These are phyloP conservation scores for Dianthus caryophyllus DNA, from an alignment of 148 eudicot species.

Conservation along the genomic window DNA sequence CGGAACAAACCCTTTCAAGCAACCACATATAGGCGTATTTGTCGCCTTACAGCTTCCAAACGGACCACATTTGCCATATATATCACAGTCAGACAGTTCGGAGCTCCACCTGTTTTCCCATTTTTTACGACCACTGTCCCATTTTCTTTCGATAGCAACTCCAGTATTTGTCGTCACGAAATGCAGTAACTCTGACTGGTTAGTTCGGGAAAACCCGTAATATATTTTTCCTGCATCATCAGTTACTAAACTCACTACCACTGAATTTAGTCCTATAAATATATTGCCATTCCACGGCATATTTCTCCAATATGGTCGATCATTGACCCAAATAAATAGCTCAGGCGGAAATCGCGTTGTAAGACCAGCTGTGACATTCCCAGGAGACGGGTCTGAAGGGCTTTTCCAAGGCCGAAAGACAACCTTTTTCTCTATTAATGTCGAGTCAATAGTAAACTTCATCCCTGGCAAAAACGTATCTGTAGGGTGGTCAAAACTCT, in stretches of 20 bases:
- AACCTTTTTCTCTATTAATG: background rate
- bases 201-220: conserved; percentile 8
- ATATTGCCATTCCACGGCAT: conserved; percentile 38
- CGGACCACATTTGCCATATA: conserved; percentile 52
- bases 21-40: conserved; percentile 38
- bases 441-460: conserved; percentile 9
- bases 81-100: conserved; percentile 33
- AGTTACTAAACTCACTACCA: conserved; percentile 11
- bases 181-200: conserved; percentile 6
- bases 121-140: conserved; percentile 19
- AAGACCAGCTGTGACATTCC: conserved; percentile 27
- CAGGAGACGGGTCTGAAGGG: conserved; percentile 38
- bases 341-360: conserved; percentile 17
- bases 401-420: conserved; percentile 31
- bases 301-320: conserved; percentile 30
- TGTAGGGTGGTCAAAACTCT: conserved; percentile 31
- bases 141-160: conserved; percentile 1
- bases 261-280: conserved; percentile 25
- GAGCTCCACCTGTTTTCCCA: conserved; percentile 26
- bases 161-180: conserved; percentile 24
- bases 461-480: conserved; percentile 24
- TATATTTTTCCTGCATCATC: conserved; percentile 12
- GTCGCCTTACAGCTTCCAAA: conserved; percentile 50
- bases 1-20: conserved; percentile 51
- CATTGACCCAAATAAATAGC: conserved; percentile 24